Evolutionary conservation across 345 rosid genomes (phyloP).

Genomic region (Ceriops decandra): DNA sequence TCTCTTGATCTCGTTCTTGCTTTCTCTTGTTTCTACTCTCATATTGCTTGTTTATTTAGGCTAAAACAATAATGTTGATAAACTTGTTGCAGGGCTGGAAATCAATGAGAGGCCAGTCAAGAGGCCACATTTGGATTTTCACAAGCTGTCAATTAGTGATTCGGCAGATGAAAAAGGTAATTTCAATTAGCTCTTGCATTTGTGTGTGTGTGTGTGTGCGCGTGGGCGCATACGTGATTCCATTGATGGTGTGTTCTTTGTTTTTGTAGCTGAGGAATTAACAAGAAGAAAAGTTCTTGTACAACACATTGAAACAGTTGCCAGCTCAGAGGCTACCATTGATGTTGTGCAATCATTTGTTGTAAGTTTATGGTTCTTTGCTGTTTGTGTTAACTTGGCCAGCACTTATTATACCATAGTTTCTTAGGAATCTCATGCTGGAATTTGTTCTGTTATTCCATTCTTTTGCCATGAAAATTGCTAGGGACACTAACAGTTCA

Average conservation of each 20-base stretch:
- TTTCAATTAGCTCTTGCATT: background rate
- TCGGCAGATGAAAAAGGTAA: conserved; percentile 41
- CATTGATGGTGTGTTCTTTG: background rate
- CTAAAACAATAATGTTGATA: background rate
- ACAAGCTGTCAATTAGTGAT: conserved; percentile 47
- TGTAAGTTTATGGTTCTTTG: conserved; percentile 35
- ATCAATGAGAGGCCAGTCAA: conserved; percentile 72
- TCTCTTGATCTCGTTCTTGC: no score
- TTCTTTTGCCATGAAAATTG: no score
- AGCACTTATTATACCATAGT: background rate
- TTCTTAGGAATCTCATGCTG: background rate
- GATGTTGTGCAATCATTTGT: conserved; percentile 53
- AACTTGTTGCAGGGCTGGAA: conserved; percentile 57
- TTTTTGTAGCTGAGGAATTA: conserved; percentile 37
- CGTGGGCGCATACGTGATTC: no score
- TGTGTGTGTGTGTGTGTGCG: no score
- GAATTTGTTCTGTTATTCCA: no score
- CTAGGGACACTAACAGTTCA: no score
- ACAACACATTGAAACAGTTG: conserved; percentile 62
- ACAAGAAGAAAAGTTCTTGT: conserved; percentile 53
- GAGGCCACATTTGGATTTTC: conserved; percentile 50
- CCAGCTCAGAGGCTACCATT: conserved; percentile 31
- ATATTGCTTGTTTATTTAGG: background rate
- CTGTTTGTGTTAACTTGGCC: background rate
- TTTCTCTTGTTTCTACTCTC: background rate